A percentile compares a stretch with the other conserved stretches of the same genome.
phyloP scores from a whole-genome alignment of 2,329 filamentous ascomycete genomes.

The Alternaria brassicae region DNA sequence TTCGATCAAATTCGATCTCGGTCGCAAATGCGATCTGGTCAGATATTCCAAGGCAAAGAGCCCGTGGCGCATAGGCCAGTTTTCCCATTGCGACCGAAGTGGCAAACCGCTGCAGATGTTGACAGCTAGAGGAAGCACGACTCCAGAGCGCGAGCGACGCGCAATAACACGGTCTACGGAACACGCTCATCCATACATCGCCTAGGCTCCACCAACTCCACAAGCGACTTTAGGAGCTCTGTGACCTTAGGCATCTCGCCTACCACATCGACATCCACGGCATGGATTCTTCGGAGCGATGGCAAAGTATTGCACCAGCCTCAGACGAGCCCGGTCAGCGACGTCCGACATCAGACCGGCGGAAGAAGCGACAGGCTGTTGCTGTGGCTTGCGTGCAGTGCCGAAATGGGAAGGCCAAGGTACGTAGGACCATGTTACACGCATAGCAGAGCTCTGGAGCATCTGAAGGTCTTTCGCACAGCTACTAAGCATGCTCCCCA shows the following conservation, averaged over 20 bases:
- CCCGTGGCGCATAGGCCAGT: not conserved
- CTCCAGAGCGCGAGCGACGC: constrained; percentile 1
- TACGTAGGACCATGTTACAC: constrained; percentile 16
- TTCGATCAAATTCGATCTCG: constrained; percentile 11
- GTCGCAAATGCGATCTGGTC: constrained; percentile 10
- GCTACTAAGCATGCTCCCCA: not conserved
- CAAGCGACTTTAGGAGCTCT: constrained; percentile 1
- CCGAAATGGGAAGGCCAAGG: constrained; percentile 35
- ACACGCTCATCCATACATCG: constrained; percentile 8
- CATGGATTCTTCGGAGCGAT: constrained; percentile 34
- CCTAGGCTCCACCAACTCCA: constrained; percentile 14
- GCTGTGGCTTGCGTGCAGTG: constrained; percentile 35
- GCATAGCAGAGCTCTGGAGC: not conserved
- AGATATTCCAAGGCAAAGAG: not conserved
- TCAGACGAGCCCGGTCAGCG: constrained; percentile 32
- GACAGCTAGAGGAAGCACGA: not conserved
- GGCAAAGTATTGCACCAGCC: constrained; percentile 34
- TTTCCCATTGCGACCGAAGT: not conserved
- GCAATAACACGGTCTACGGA: constrained; percentile 3
- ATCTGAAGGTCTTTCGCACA: constrained; percentile 1
- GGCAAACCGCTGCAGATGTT: constrained; percentile 6
- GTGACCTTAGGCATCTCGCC: not conserved
- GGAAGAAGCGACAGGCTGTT: constrained; percentile 30
- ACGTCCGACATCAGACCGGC: constrained; percentile 22
- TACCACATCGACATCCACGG: not conserved